Evolutionary conservation across 257 asterid genomes (phyloP).

Genomic region (Fraxinus pennsylvanica): DNA sequence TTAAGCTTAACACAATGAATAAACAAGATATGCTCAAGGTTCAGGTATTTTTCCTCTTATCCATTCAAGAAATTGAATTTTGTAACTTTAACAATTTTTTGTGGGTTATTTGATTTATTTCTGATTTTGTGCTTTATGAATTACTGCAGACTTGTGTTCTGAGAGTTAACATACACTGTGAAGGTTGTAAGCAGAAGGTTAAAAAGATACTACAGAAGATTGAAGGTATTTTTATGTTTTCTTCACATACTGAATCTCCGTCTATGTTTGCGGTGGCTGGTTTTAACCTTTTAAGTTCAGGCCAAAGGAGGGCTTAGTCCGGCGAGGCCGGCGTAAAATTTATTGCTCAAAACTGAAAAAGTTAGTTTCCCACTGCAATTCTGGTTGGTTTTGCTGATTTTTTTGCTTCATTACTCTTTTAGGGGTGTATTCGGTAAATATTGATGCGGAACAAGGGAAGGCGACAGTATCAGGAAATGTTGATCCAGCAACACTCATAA

Average conservation of each 20-base stretch:
- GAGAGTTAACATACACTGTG: slow-evolving; percentile 67
- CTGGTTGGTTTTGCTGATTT: neutral
- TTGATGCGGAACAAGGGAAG: slow-evolving; percentile 52
- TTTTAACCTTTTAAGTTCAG: too few relatives aligned
- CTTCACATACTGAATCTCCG: neutral
- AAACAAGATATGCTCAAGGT: slow-evolving; percentile 61
- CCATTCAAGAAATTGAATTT: neutral
- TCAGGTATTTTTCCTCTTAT: slow-evolving; percentile 40
- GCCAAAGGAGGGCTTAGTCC: neutral
- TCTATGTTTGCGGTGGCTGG: neutral
- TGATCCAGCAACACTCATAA: slow-evolving; percentile 55
- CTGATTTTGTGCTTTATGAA: neutral
- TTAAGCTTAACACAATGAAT: slow-evolving; percentile 35
- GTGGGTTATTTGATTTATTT: neutral
- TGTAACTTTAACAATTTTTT: neutral
- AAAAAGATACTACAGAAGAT: slow-evolving; percentile 57
- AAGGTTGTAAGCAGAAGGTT: slow-evolving; percentile 66
- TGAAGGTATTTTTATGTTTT: slow-evolving; percentile 42
- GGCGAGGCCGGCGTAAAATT: neutral
- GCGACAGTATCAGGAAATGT: slow-evolving; percentile 71
- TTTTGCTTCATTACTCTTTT: neutral
- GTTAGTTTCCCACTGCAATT: neutral
- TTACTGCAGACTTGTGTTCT: slow-evolving; percentile 57
- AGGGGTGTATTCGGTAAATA: slow-evolving; percentile 42
- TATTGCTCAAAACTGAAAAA: neutral